Evolutionary conservation across 768 basidiomycete genomes (phyloP), one percentile per base, ranked within the genome.

Genomic region (Symmetrospora coprosmae): DNA sequence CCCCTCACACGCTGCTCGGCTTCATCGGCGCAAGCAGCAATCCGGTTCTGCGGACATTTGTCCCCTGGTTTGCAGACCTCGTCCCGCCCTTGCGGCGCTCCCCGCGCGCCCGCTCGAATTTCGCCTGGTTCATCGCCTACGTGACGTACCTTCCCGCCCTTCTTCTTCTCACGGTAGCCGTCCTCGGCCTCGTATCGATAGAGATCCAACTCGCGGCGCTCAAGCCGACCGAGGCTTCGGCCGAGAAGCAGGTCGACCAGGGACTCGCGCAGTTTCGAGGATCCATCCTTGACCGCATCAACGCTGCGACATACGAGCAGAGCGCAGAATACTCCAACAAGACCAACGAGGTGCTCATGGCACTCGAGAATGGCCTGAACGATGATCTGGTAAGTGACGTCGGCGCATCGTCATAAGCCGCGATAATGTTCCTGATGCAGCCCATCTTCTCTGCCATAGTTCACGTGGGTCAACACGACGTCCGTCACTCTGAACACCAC

Each of bases 391-490:
- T 67, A 49, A 55, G 66, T 43, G 14, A 17, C 31, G 14, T 50
- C 7, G 13, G 23, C 19, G 9, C 7, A 21, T 21, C 7, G 19
- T 11, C 43, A 8, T 46, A 25, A 21, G 27, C 43, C 27, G 9
- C 9, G 43, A n/a, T 46, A 9, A 46, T 25, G 21, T 19, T 21
- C 7, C 21, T 9, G 21, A 11, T 25, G 27, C 19, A 46, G 27
- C 21, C 19, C 27, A n/a, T 9, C 9, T 2, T 1, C 16, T 30
- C 3, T 38, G 85, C 85, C 25, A n/a, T 73, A 97, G 45, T 92
- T 97, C 64, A 89, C 90, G 9, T 97, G 91, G 91, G 83, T 97
- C 48, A 89, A 96, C 67, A 79, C 76, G 17, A 92, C 92, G 7
- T 92, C 89, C 1, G 82, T 81, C 2, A 82, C 83, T 5, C 78